phyloP scores from a whole-genome alignment of 192 early-diverging fungal genomes.

The Dissophora globulifera region DNA sequence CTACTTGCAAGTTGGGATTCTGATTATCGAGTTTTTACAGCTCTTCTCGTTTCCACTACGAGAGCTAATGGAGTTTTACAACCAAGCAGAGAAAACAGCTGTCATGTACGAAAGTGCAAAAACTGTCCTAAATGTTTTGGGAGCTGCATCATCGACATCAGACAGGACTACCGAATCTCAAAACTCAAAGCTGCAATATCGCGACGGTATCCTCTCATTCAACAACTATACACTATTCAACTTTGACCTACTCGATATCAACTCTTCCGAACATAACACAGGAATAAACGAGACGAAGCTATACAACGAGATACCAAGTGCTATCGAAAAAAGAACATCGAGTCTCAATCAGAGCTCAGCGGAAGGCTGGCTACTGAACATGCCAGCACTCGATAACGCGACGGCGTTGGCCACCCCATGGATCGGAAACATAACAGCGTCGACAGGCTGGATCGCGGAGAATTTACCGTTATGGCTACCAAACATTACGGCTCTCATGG shows the following conservation, averaged over 20 bases:
- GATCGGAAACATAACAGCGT: conserved; percentile 9
- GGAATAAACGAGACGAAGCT: background rate
- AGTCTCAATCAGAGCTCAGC: background rate
- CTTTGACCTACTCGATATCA: conserved; percentile 4
- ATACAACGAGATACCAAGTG: background rate
- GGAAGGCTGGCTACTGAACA: conserved; percentile 1
- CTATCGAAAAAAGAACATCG: background rate
- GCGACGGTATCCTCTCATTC: conserved; percentile 15
- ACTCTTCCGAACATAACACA: background rate
- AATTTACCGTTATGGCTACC: conserved; percentile 27
- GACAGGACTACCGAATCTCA: background rate
- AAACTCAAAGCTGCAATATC: background rate
- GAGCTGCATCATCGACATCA: background rate
- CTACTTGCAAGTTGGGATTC: conserved; percentile 74
- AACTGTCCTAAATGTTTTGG: conserved; percentile 12
- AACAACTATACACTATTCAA: conserved; percentile 24
- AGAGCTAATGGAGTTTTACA: conserved; percentile 68
- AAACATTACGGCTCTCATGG: conserved; percentile 50
- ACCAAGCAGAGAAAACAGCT: conserved; percentile 37
- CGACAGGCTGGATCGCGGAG: conserved; percentile 18
- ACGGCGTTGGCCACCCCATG: conserved; percentile 2
- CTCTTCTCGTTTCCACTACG: conserved; percentile 81
- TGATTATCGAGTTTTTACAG: conserved; percentile 83
- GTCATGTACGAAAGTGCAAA: conserved; percentile 29
- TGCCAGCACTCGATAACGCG: background rate